Conservation (phyloP, 768 basidiomycete genomes). For the Cyathus striatus region DNA sequence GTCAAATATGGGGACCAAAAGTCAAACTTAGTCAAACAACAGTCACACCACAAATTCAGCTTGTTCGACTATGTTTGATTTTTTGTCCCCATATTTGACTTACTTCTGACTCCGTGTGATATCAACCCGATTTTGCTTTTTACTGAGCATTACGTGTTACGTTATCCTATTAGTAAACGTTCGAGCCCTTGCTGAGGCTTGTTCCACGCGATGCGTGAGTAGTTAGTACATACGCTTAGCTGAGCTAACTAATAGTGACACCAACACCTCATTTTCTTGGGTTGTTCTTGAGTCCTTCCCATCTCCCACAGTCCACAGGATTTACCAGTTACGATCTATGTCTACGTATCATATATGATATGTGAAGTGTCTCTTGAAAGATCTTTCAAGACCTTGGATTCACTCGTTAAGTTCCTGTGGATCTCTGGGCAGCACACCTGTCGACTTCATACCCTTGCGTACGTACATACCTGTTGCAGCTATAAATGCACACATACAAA, state of each 20-base stretch:
- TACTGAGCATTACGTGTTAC: too few relatives aligned
- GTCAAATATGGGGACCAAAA: too few relatives aligned
- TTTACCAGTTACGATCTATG: background rate
- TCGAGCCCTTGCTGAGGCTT: background rate
- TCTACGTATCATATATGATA: constrained; percentile 6
- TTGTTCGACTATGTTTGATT: too few relatives aligned
- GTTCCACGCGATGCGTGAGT: background rate
- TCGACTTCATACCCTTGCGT: constrained; percentile 14
- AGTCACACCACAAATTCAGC: too few relatives aligned
- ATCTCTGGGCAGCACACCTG: constrained; percentile 8
- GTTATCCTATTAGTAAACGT: too few relatives aligned
- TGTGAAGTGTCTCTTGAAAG: constrained; percentile 7
- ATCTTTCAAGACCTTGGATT: background rate
- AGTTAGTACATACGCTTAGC: background rate
- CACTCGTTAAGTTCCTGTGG: too few relatives aligned
- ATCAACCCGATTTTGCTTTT: too few relatives aligned
- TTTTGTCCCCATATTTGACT: too few relatives aligned
- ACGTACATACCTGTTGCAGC: background rate
- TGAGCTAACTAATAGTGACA: constrained; percentile 10
- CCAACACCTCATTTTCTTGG: too few relatives aligned
- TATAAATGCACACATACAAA: background rate
- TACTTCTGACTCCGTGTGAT: too few relatives aligned
- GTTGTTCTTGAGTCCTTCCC: background rate
- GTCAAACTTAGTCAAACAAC: too few relatives aligned
- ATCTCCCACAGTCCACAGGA: too few relatives aligned